These are phyloP conservation scores for Pseudogymnoascus destructans DNA, from an alignment of 2,329 filamentous ascomycete genomes.

Conservation along the genomic window DNA sequence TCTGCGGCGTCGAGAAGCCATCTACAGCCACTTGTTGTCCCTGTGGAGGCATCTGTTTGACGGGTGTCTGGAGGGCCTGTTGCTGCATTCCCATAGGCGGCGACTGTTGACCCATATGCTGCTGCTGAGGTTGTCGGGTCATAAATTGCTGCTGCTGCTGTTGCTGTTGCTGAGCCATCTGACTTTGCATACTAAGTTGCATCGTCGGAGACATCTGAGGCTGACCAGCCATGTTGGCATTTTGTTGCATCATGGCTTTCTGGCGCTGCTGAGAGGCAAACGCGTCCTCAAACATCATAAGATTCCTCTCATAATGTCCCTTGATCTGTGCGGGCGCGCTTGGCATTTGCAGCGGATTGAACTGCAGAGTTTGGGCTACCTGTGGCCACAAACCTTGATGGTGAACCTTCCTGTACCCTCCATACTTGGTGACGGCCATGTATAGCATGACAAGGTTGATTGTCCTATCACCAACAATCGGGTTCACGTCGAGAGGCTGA, in stretches of 20 bases:
- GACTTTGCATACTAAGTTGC: conserved; percentile 31
- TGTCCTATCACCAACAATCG: conserved; percentile 57
- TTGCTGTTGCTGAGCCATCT: conserved; percentile 40
- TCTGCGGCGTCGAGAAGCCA: conserved; percentile 35
- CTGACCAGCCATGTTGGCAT: conserved; percentile 26
- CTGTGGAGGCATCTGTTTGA: conserved; percentile 33
- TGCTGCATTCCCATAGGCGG: conserved; percentile 31
- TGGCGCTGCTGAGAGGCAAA: conserved; percentile 45
- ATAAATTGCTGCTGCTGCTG: conserved; percentile 38
- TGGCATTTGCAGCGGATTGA: conserved; percentile 49
- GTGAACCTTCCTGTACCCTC: conserved; percentile 63
- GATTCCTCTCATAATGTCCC: conserved; percentile 60
- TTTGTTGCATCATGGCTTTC: conserved; percentile 20
- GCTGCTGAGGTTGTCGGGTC: conserved; percentile 36
- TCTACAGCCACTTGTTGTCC: conserved; percentile 36
- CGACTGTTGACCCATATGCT: conserved; percentile 31
- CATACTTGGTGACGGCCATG: conserved; percentile 59
- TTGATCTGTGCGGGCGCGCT: conserved; percentile 57
- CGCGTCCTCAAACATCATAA: conserved; percentile 63
- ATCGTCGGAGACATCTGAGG: conserved; percentile 29
- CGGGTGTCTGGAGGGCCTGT: conserved; percentile 31
- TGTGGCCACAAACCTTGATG: conserved; percentile 59
- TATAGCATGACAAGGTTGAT: conserved; percentile 70
- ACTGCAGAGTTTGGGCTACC: conserved; percentile 52
- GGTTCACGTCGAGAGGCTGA: conserved; percentile 61